A percentile compares a stretch with the other conserved stretches of the same genome.
These are phyloP conservation scores for Delonix regia DNA, from an alignment of 306 rosid species.

Conservation along the genomic window DNA sequence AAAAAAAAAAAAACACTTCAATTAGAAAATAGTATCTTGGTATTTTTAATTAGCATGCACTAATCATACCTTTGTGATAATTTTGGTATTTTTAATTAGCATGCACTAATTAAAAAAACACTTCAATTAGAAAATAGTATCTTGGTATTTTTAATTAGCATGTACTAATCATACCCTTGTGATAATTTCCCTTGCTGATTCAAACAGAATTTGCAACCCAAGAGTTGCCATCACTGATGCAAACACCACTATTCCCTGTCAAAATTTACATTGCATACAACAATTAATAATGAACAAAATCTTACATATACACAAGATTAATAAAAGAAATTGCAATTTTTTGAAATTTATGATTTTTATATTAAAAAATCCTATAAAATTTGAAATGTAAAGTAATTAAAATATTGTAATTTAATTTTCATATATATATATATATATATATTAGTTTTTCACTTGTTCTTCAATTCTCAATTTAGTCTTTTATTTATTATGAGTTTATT, in stretches of 20 bases:
- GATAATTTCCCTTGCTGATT: constrained; percentile 72
- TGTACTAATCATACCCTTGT: constrained; percentile 49
- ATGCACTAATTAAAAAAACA: background rate
- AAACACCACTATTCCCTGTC: constrained; percentile 88
- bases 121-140: no score
- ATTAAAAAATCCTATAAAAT: no score
- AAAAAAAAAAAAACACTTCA: no score
- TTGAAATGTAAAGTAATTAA: no score
- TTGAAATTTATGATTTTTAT: no score
- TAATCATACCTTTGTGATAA: constrained; percentile 60
- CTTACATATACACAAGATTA: background rate
- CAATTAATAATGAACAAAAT: background rate
- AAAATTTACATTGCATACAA: constrained; percentile 1
- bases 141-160: background rate
- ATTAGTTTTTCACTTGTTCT: no score
- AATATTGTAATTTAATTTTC: no score
- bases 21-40: no score
- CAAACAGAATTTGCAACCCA: constrained; percentile 82
- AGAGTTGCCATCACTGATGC: constrained; percentile 96
- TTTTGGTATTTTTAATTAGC: constrained; percentile 21
- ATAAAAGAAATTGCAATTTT: no score
- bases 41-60: background rate
- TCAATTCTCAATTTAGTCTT: no score
- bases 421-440: no score
- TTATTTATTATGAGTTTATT: no score